Evolutionary conservation across 352 stramenopile genomes (phyloP).

Genomic region (Peronospora farinosa): DNA sequence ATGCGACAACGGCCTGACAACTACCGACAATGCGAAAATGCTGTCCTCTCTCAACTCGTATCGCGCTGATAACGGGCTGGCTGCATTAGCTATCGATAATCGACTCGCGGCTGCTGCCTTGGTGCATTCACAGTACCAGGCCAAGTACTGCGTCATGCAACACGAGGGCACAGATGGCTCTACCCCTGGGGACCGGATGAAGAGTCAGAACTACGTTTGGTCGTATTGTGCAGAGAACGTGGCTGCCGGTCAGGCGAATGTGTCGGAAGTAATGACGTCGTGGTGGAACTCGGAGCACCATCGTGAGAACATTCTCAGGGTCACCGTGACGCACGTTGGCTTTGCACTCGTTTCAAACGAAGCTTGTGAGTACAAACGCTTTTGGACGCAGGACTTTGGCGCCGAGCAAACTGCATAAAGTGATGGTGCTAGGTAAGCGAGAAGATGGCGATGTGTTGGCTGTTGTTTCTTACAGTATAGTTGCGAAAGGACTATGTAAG

Average conservation of each 20-base stretch:
- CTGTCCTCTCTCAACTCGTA: slow-evolving; percentile 47
- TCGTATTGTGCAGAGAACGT: slow-evolving; percentile 42
- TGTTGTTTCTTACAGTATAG: background rate
- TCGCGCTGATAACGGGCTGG: slow-evolving; percentile 31
- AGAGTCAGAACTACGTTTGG: slow-evolving; percentile 37
- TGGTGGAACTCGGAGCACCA: slow-evolving; percentile 54
- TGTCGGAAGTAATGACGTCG: slow-evolving; percentile 38
- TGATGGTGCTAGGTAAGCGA: background rate
- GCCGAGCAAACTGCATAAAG: slow-evolving; percentile 5
- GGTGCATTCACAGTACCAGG: slow-evolving; percentile 41
- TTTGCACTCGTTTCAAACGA: slow-evolving; percentile 27
- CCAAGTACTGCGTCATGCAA: slow-evolving; percentile 36
- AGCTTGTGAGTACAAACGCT: slow-evolving; percentile 38
- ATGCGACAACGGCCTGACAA: slow-evolving; percentile 26
- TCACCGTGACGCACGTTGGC: slow-evolving; percentile 30
- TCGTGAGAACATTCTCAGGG: slow-evolving; percentile 46
- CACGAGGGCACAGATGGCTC: slow-evolving; percentile 40
- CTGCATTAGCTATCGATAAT: slow-evolving; percentile 34
- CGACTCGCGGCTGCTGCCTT: slow-evolving; percentile 33
- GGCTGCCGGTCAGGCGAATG: slow-evolving; percentile 35
- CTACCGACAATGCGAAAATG: slow-evolving; percentile 35
- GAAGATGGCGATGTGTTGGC: background rate
- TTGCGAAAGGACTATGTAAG: too few relatives aligned
- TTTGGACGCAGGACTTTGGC: slow-evolving; percentile 59
- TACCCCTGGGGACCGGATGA: slow-evolving; percentile 34